Conservation (phyloP, 768 basidiomycete genomes). For the Tremella yokohamensis region DNA sequence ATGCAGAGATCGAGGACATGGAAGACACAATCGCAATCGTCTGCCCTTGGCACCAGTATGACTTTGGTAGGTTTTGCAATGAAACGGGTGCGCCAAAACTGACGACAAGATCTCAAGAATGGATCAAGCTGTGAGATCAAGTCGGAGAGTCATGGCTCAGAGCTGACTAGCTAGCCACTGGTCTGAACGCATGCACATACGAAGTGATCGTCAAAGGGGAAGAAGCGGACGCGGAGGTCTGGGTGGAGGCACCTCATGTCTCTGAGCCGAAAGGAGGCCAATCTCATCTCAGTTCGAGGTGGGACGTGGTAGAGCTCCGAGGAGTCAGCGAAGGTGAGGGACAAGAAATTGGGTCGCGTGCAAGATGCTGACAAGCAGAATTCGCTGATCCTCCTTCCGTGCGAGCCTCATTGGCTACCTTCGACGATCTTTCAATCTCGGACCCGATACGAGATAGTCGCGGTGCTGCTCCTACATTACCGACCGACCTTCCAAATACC, state of each 20-base stretch:
- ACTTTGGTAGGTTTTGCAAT: slow-evolving; percentile 33
- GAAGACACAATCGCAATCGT: slow-evolving; percentile 37
- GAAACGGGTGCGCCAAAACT: slow-evolving; percentile 6
- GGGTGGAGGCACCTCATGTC: slow-evolving; percentile 28
- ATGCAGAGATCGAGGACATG: slow-evolving; percentile 55
- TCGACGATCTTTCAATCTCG: too few relatives aligned
- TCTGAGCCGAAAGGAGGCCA: background rate
- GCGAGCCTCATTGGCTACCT: background rate
- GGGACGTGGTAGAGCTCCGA: slow-evolving; percentile 41
- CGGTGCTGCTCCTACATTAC: slow-evolving; percentile 3
- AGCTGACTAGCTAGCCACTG: slow-evolving; percentile 24
- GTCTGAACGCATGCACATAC: slow-evolving; percentile 38
- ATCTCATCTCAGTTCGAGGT: slow-evolving; percentile 4
- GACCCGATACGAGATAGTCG: too few relatives aligned
- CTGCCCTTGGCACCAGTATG: slow-evolving; percentile 47
- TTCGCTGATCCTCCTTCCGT: background rate
- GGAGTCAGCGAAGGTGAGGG: slow-evolving; percentile 43
- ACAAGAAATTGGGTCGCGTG: background rate
- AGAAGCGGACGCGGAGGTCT: slow-evolving; percentile 26
- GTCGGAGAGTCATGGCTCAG: background rate
- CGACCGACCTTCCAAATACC: slow-evolving; percentile 56
- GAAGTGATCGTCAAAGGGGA: slow-evolving; percentile 27
- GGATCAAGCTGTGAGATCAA: slow-evolving; percentile 30
- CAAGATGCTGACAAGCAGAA: background rate
- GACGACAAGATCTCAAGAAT: slow-evolving; percentile 22